Conservation (phyloP, 345 rosid genomes). For the Brassica napus region DNA sequence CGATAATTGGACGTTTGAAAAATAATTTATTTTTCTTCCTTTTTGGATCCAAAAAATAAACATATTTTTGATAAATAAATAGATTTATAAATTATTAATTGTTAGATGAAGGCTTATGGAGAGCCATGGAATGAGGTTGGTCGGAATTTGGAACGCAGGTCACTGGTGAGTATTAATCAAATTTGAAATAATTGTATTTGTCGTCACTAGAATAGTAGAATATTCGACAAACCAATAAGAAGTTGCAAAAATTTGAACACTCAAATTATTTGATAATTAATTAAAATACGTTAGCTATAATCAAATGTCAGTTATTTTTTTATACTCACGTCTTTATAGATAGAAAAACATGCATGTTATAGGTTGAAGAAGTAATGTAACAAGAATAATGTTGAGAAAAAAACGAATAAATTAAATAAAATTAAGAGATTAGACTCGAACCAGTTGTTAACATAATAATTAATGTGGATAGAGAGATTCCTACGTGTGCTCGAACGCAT, state of each 20-base stretch:
- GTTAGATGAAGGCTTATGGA: not conserved
- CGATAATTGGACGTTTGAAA: not conserved
- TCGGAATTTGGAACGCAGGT: slow-evolving; percentile 27
- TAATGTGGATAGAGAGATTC: too few species aligned
- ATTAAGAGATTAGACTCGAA: not conserved
- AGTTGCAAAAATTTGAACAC: not conserved
- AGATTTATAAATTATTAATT: not conserved
- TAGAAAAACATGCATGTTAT: not conserved
- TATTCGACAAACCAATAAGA: not conserved
- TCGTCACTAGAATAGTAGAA: not conserved
- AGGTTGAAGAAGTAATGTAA: not conserved
- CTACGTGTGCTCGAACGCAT: too few species aligned
- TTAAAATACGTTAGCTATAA: not conserved
- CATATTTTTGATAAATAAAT: not conserved
- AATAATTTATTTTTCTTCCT: not conserved
- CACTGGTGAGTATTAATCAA: slow-evolving; percentile 25
- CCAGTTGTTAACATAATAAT: not conserved
- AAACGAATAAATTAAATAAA: not conserved
- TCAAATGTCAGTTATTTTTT: too few species aligned
- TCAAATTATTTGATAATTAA: not conserved
- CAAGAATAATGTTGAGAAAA: not conserved
- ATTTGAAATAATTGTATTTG: not conserved
- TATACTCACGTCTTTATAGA: too few species aligned
- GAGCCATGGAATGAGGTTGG: slow-evolving; percentile 35
- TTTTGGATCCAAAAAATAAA: not conserved